Conservation (phyloP, 352 stramenopile genomes). For the Phytophthora aleatoria region DNA sequence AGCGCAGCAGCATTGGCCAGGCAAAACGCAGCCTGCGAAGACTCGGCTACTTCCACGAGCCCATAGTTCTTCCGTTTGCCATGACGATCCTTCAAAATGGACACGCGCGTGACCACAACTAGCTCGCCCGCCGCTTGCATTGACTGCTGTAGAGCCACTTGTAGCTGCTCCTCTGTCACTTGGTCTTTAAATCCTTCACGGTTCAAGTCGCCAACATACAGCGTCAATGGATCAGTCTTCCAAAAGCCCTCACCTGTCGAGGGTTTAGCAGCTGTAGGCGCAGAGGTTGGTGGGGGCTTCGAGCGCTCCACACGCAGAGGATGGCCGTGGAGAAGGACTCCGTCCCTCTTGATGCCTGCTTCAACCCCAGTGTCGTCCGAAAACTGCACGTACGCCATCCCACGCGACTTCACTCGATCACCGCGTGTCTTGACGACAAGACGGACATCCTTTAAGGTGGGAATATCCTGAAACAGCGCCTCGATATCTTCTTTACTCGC, state of each 20-base stretch:
- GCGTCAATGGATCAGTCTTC: slow-evolving; percentile 55
- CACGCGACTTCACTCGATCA: slow-evolving; percentile 63
- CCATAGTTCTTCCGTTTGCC: slow-evolving; percentile 72
- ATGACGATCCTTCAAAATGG: slow-evolving; percentile 62
- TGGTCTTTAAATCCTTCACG: slow-evolving; percentile 36
- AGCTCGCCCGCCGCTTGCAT: slow-evolving; percentile 36
- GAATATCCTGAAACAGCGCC: slow-evolving; percentile 55
- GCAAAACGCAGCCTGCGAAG: slow-evolving; percentile 35
- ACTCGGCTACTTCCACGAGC: slow-evolving; percentile 54
- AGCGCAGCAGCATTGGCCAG: slow-evolving; percentile 39
- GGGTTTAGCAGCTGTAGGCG: slow-evolving; percentile 16
- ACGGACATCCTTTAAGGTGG: slow-evolving; percentile 57
- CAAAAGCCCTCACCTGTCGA: slow-evolving; percentile 33
- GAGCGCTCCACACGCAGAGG: slow-evolving; percentile 58
- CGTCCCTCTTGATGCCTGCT: slow-evolving; percentile 39
- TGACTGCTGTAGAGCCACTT: slow-evolving; percentile 43
- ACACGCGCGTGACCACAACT: slow-evolving; percentile 50
- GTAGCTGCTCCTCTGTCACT: slow-evolving; percentile 44
- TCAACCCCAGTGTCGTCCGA: slow-evolving; percentile 45
- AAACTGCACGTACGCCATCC: slow-evolving; percentile 82
- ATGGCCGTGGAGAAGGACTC: slow-evolving; percentile 40
- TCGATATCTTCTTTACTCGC: slow-evolving; percentile 54
- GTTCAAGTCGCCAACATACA: slow-evolving; percentile 62
- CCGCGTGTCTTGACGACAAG: slow-evolving; percentile 69
- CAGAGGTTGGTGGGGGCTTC: slow-evolving; percentile 35